Base-by-base conservation (phyloP, 1,284 basidiomycete species). In the Papiliotrema flavescens region DNA sequence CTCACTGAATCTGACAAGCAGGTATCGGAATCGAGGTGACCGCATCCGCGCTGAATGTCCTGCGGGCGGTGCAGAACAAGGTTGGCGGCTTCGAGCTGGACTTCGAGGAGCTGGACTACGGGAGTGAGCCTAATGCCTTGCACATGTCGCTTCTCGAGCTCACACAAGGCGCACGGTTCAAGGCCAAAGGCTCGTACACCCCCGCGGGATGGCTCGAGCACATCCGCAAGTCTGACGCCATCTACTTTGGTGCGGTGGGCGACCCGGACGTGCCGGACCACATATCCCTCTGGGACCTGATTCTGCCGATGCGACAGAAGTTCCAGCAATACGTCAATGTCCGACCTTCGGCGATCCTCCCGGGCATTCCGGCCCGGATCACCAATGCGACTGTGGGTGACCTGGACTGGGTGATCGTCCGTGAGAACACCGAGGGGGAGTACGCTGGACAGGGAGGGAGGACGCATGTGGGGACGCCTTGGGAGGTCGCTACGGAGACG, bases 361-460 rank as follows among this genome's bases (percentile, higher is more conserved):
- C 76, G n/a, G 82, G 82, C 2, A 80, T 82, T 8, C 67, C 72
- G 0, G 79, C 80, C 3, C 80, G 80, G 1, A 70, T 83, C 23
- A 74, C 76, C 7, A 55, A 57, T 35, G 55, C 61, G 15, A 56
- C 64, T 26, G 66, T 67, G 2, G 70, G 72, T 2, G 60, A 74
- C 28, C 70, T 82, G 43, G 80, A 83, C 61, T 82, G 82, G 69
- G 73, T 81, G 45, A 80, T 83, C 49, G 56, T 75, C 2, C 72
- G 81, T 47, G 82, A 83, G 67, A 83, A 83, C 59, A 81, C 79
- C n/a, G 81, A 83, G 64, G 82, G 82, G 37, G 80, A 82, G 62
- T 83, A 82, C 64, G 78, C 79, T 4, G 81, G 80, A 5, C 79
- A 81, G 24, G 81, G 81, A 32, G 80, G 81, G 2, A 58, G 70